Evolutionary conservation across 805 yeast genomes (phyloP).

Genomic region (Metschnikowia bowlesiae): DNA sequence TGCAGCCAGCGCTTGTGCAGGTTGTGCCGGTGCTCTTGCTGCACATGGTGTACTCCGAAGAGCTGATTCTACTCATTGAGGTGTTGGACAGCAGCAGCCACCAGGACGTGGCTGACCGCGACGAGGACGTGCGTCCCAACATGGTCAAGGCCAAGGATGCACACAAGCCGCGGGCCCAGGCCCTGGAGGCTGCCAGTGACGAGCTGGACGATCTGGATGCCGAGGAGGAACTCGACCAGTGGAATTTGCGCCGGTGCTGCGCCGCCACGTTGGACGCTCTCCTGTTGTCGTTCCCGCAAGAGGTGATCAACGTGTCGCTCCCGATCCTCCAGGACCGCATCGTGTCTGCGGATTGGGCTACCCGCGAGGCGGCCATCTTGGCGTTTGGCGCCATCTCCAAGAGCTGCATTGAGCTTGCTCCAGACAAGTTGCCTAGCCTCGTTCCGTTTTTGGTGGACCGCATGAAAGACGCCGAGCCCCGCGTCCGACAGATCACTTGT

Average conservation of each 20-base stretch:
- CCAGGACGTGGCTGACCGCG: constrained; percentile 72
- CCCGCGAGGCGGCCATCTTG: constrained; percentile 87
- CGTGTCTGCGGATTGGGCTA: constrained; percentile 73
- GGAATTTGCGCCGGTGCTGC: constrained; percentile 91
- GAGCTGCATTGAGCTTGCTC: constrained; percentile 71
- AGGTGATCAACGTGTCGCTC: constrained; percentile 60
- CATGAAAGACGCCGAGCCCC: constrained; percentile 67
- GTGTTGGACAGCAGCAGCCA: constrained; percentile 69
- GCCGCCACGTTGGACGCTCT: constrained; percentile 89
- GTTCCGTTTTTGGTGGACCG: constrained; percentile 83
- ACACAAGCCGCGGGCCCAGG: constrained; percentile 34
- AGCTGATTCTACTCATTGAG: constrained; percentile 64
- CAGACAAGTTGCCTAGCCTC: constrained; percentile 69
- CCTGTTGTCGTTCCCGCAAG: constrained; percentile 62
- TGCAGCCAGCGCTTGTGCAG: constrained; percentile 53
- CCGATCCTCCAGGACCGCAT: constrained; percentile 75
- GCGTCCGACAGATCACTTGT: constrained; percentile 89
- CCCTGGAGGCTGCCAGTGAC: constrained; percentile 29
- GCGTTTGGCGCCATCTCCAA: constrained; percentile 95
- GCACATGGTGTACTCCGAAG: constrained; percentile 85
- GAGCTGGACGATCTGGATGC: constrained; percentile 66
- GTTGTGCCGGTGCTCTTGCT: constrained; percentile 75
- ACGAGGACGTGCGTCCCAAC: constrained; percentile 82
- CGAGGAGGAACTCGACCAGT: constrained; percentile 63
- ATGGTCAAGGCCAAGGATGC: constrained; percentile 59